Evolutionary conservation across 768 basidiomycete species (phyloP).

Genomic region (Hebeloma cylindrosporum): DNA sequence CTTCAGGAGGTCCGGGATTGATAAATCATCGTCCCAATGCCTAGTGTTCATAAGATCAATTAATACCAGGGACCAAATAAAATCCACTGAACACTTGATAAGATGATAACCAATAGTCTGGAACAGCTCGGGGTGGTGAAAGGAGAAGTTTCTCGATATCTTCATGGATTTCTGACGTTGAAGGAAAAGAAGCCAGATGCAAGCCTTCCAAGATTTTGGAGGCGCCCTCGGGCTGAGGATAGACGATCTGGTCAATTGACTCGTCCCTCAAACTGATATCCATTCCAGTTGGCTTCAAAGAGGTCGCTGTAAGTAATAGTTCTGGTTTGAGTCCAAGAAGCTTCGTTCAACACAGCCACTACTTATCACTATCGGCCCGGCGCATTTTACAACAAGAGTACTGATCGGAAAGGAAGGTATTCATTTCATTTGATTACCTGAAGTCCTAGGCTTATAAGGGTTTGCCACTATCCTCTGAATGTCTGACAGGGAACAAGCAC

Average conservation of each 20-base stretch:
- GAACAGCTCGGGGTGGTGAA: slow-evolving; percentile 64
- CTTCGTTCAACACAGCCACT: too few relatives aligned
- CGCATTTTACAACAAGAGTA: too few relatives aligned
- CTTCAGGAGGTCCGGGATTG: slow-evolving; percentile 62
- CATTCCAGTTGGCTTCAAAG: too few relatives aligned
- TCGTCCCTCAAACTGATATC: slow-evolving; percentile 22
- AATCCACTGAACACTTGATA: slow-evolving; percentile 75
- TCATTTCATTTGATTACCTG: too few relatives aligned
- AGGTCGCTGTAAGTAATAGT: too few relatives aligned
- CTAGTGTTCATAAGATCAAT: slow-evolving; percentile 37
- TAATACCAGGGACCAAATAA: slow-evolving; percentile 8
- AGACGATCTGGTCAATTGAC: slow-evolving; percentile 47
- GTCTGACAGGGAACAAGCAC: too few relatives aligned
- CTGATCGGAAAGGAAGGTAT: too few relatives aligned
- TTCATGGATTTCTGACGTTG: slow-evolving; percentile 56
- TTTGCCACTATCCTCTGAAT: too few relatives aligned
- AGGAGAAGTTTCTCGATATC: slow-evolving; percentile 78
- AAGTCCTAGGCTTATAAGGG: too few relatives aligned
- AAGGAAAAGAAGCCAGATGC: slow-evolving; percentile 56
- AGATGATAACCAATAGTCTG: slow-evolving; percentile 68
- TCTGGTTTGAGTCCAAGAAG: too few relatives aligned
- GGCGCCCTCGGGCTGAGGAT: slow-evolving; percentile 42
- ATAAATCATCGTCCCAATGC: slow-evolving; percentile 68
- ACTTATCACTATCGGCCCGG: too few relatives aligned
- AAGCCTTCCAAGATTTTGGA: slow-evolving; percentile 51